Base-by-base conservation (phyloP, 1,139 yeast species). In the Chernovozyma aurita region DNA sequence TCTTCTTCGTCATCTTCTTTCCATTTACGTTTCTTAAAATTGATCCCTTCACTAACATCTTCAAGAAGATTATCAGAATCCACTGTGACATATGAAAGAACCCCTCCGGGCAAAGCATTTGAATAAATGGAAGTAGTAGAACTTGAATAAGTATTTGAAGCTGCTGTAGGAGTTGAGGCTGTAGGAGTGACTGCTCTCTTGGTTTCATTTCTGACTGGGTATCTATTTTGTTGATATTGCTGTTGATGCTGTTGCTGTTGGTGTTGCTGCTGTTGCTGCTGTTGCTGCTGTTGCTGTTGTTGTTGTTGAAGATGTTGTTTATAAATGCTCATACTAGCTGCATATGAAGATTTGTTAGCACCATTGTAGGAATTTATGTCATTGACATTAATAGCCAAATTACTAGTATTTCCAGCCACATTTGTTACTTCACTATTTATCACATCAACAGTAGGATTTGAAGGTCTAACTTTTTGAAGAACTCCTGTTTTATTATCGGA, bases 81-180 rank as follows among this genome's bases (percentile, higher is more conserved):
- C 26, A 48, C 52, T n/a, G 62, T 38, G 14, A 59, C 50, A 46
- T 68, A 70, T 5, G 73, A 58, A 21, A 69, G 57, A 4, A 63
- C 59, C 1, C 75, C 75, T 4, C 73, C 73, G 5, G 62, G 60
- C 30, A 66, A 50, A 32, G 67, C 55, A 20, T 58, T 57, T 9
- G 72, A 64, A 45, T 64, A 68, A 1, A 55, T 43, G 5, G 71
- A 61, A 3, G 67, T 54, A 4, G 67, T 47, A 20, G 64, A 48
- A 42, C 63, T 28, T 48, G 58, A 42, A 40, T 42, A 40, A 40
- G 45, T 9, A 53, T 50, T 3, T 53, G 55, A 44, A 2, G 60
- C 39, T 28, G 49, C 47, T 21, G 60, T 47, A 12, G 42, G 38
- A 3, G 30, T 21, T 24, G 34, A 9, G 8, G 16, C 18, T 16